Evolutionary conservation across 2,329 filamentous ascomycete genomes (phyloP), one percentile per base, ranked within the genome.

Genomic region (Aspergillus eucalypticola): DNA sequence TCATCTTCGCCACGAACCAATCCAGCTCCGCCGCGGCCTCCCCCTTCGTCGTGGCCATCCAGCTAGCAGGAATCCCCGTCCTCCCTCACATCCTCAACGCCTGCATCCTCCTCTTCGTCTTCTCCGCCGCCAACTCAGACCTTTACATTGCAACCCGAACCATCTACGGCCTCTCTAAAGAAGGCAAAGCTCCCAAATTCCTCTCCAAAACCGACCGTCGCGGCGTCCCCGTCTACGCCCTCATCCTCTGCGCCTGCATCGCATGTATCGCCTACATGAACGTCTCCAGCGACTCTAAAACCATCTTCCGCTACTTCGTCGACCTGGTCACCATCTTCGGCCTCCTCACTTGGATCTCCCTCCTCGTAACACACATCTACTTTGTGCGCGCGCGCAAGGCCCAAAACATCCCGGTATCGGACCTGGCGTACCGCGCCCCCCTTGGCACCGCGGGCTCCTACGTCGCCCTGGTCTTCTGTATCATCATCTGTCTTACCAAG

Each of bases 401-500:
- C 0, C 88, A 90, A 68, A 78, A 80, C 56, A 78, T 90, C 13
- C 75, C 82, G 10, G 73, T 87, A 70, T 76, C 78, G 11, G 75
- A 78, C 46, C 78, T 90, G 61, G 84, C 86, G 1, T 92, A 88
- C 73, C 82, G 82, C 15, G 88, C 90, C 0, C 91, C 91, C 0
- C 82, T 93, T 15, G 90, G 91, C n/a, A 77, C 86, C 39, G 84
- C 74, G 62, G 91, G 91, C 10, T 91, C 88, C 0, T 86, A 86
- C 71, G 79, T 80, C 60, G 89, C 89, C 0, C 81, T 95, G 2
- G 79, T 81, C 70, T 88, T 92, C 77, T 92, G 89, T 77, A 82
- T 83, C 69, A 72, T 95, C 35, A 90, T 95, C 62, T 85, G 89
- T 1, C 72, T 96, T 54, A 94, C 91, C 71, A 96, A 95, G 84